Percentiles rank a stretch among this genome's conserved stretches.
phyloP scores from a whole-genome alignment of 2,329 filamentous ascomycete species.

The Chaetomium strumarium region DNA sequence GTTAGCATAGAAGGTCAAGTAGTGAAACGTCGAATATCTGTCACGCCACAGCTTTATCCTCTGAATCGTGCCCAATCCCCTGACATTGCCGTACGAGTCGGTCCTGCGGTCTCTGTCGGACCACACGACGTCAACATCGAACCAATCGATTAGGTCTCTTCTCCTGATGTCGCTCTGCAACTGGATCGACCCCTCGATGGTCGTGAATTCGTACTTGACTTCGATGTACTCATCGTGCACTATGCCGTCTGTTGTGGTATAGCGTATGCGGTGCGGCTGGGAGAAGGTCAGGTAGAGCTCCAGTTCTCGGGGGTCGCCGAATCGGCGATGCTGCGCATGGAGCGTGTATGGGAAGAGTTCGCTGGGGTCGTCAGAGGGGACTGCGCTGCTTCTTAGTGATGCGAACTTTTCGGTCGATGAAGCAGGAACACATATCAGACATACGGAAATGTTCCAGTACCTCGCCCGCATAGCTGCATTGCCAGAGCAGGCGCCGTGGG shows the following conservation, averaged over 20 bases:
- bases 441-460: slow-evolving; percentile 46
- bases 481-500: slow-evolving; percentile 46
- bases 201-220: slow-evolving; percentile 47
- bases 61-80: slow-evolving; percentile 46
- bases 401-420: neutral
- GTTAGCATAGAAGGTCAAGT: slow-evolving; percentile 43
- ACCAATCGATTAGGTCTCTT: slow-evolving; percentile 45
- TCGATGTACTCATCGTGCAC: slow-evolving; percentile 44
- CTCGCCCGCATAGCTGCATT: slow-evolving; percentile 48
- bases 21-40: slow-evolving; percentile 42
- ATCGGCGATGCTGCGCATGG: slow-evolving; percentile 46
- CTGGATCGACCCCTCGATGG: slow-evolving; percentile 40
- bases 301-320: slow-evolving; percentile 44
- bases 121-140: slow-evolving; percentile 48
- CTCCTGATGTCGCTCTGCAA: slow-evolving; percentile 45
- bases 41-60: slow-evolving; percentile 49
- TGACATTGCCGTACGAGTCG: slow-evolving; percentile 44
- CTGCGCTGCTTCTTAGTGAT: slow-evolving; percentile 27
- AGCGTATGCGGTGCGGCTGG: slow-evolving; percentile 43
- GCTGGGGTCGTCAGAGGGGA: slow-evolving; percentile 40
- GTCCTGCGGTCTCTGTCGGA: slow-evolving; percentile 45
- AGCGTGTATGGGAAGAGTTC: slow-evolving; percentile 45
- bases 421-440: slow-evolving; percentile 18
- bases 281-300: slow-evolving; percentile 45
- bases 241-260: slow-evolving; percentile 42